Evolutionary conservation across 495 filamentous ascomycete genomes (phyloP).

Genomic region (Penicillium malachiteum): DNA sequence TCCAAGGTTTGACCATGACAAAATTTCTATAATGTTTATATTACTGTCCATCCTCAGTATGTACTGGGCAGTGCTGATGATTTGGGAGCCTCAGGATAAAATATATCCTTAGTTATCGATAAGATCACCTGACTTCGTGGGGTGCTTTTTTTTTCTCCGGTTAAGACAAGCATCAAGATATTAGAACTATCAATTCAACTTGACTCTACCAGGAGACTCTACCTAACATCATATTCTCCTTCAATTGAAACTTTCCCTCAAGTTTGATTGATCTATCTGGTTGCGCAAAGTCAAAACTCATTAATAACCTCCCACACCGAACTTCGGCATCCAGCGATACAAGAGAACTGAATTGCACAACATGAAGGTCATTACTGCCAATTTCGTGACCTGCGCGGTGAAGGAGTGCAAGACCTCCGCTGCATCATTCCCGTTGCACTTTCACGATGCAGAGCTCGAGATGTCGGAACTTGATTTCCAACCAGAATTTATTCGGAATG

Average conservation of each 20-base stretch:
- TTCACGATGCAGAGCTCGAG: slow-evolving; percentile 84
- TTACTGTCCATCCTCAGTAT: no score
- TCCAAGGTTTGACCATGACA: no score
- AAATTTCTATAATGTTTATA: no score
- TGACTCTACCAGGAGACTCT: neutral
- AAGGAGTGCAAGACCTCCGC: slow-evolving; percentile 82
- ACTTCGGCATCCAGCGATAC: neutral
- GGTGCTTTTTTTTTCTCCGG: slow-evolving; percentile 8
- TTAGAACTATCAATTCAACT: neutral
- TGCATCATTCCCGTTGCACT: slow-evolving; percentile 83
- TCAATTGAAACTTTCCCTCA: no score
- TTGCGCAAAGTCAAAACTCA: no score
- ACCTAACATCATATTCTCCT: no score
- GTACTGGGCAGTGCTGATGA: no score
- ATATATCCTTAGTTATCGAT: slow-evolving; percentile 11
- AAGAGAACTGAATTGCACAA: neutral
- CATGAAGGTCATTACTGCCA: slow-evolving; percentile 98
- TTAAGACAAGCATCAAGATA: no score
- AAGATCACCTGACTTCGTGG: slow-evolving; percentile 13
- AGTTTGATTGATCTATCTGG: no score
- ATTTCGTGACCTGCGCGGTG: slow-evolving; percentile 95
- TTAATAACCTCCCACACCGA: no score
- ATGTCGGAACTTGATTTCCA: slow-evolving; percentile 78
- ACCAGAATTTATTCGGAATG: slow-evolving; percentile 71
- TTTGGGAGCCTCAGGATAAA: no score